Percentiles rank a stretch among this genome's conserved stretches.
Conservation (phyloP, 225 moss, liverwort and hornwort genomes). For the Bryum argenteum region DNA sequence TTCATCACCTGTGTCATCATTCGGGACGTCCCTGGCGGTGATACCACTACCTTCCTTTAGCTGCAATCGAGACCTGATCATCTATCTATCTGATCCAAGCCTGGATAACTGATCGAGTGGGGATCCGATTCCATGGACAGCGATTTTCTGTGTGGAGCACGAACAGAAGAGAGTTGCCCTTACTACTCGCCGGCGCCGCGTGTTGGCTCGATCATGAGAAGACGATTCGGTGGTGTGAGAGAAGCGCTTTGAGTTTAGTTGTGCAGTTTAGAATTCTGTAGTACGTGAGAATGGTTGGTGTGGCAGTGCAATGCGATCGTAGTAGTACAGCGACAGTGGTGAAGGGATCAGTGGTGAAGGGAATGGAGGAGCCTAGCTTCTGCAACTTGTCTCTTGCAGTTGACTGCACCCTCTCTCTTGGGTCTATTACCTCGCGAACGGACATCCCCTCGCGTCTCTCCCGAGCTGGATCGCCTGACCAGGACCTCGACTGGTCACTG, state of each 20-base stretch:
- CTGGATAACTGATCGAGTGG: background rate
- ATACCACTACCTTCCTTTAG: background rate
- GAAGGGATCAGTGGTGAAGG: constrained; percentile 24
- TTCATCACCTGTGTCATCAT: constrained; percentile 22
- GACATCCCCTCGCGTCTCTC: constrained; percentile 45
- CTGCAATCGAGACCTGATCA: background rate
- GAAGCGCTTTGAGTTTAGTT: constrained; percentile 23
- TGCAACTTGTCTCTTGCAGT: constrained; percentile 57
- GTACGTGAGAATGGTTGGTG: constrained; percentile 30
- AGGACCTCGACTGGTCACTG: constrained; percentile 42
- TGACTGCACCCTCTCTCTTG: constrained; percentile 58
- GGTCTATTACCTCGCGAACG: constrained; percentile 38
- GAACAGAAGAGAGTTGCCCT: background rate
- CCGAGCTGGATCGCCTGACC: constrained; percentile 51
- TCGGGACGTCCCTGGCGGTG: constrained; percentile 36
- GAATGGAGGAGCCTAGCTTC: constrained; percentile 58
- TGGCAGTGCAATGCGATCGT: constrained; percentile 45
- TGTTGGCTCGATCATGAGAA: constrained; percentile 31
- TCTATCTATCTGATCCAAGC: background rate
- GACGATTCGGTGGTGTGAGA: constrained; percentile 35
- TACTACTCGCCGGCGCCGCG: background rate
- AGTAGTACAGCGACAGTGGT: constrained; percentile 14
- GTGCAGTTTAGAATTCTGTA: background rate
- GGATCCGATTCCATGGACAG: constrained; percentile 40
- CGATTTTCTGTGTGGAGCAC: constrained; percentile 26